A percentile compares a stretch with the other conserved stretches of the same genome.
These are phyloP conservation scores for Beta corolliflora DNA, from an alignment of 179 eudicot genomes.

Conservation along the genomic window DNA sequence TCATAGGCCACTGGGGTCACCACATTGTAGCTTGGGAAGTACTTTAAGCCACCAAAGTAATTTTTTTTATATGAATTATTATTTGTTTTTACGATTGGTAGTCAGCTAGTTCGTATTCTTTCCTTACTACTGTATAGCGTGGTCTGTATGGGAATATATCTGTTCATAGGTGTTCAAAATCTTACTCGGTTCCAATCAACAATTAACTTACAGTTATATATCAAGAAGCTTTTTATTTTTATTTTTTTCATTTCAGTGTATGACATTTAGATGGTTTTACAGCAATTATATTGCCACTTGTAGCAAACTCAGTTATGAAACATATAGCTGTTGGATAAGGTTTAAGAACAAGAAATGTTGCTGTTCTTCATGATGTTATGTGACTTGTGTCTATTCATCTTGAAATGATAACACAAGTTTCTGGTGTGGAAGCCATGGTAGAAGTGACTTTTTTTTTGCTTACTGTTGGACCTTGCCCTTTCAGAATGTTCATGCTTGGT, in stretches of 20 bases:
- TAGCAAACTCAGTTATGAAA: constrained; percentile 5
- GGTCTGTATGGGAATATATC: background rate
- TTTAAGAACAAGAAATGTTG: background rate
- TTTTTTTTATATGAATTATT: background rate
- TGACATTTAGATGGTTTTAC: background rate
- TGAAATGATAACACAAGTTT: background rate
- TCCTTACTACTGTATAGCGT: background rate
- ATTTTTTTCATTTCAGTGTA: background rate
- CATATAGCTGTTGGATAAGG: background rate
- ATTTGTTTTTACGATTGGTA: background rate
- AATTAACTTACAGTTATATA: background rate
- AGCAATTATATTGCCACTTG: background rate
- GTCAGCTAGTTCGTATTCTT: background rate
- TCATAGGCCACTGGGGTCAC: background rate
- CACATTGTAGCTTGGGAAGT: background rate
- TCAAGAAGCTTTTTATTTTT: background rate
- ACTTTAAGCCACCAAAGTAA: background rate
- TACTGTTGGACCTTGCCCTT: constrained; percentile 31
- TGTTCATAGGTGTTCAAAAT: background rate
- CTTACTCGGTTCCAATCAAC: background rate
- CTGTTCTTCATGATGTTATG: background rate
- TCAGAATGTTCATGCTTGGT: constrained; percentile 93
- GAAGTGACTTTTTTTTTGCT: constrained; percentile 21
- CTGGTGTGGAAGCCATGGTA: background rate
- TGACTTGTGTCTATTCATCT: background rate